Base-by-base conservation (phyloP, 2,329 filamentous ascomycete genomes). In the Diaporthe longicolla region DNA sequence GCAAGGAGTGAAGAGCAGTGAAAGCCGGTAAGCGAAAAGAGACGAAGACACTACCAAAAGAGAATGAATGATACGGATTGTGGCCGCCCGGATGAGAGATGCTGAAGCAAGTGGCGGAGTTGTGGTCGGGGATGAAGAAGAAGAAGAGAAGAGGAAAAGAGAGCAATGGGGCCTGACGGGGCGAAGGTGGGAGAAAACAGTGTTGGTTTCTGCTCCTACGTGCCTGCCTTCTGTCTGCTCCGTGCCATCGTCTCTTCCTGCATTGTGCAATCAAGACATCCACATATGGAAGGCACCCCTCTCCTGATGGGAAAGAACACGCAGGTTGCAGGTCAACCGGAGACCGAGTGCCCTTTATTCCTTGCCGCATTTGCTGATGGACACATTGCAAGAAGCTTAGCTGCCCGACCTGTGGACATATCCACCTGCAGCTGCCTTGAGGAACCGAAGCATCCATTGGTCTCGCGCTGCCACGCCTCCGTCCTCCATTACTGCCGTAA, bases 11-110 rank as follows among this genome's bases (percentile, higher is more conserved):
- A 26, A 59, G 11, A 26, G 10, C 29, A 17, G n/a, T 29, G 19
- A 26, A 9, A 40, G 26, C 48, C 11, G 32, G 48, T 29, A 6
- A 32, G 10, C 66, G 8, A 35, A 26, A 40, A 29, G 50, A 24
- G 50, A 55, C 57, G 57, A 19, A 52, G 71, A 71, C 58, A 70
- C 71, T 71, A 63, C 48, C 57, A 73, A 71, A 26, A 55, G n/a
- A 45, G 29, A 54, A 37, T 43, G 19, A 37, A 35, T 73, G 70
- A 17, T 29, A 17, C 70, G 66, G 66, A 9, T 71, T 21, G 66
- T 61, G 32, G n/a, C 61, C 52, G 40, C 59, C 65, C 29, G 55
- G 65, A 70, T 29, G 72, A 50, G 32, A 57, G 21, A 50, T 45
- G 57, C 35, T 65, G 57, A 75, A 73, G 73, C 65, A 65, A 70